Percentiles rank a stretch among this genome's conserved stretches.
Conservation (phyloP, 495 filamentous ascomycete species). For the Terfezia claveryi region DNA sequence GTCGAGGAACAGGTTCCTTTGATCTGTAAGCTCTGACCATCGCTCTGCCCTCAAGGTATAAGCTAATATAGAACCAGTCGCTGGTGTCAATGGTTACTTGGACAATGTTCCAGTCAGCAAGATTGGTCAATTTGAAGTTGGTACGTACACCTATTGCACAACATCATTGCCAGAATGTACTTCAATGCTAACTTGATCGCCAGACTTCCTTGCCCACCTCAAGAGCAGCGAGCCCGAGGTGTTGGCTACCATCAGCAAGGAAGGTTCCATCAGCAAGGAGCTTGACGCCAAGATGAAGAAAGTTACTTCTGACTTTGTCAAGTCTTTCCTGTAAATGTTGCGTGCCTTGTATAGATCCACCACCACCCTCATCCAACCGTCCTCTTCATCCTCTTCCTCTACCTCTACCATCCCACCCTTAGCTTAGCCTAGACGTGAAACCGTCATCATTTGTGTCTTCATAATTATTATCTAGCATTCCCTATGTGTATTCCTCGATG, state of each 20-base stretch:
- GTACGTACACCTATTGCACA: not conserved
- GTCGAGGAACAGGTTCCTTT: constrained; percentile 99
- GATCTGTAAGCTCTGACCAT: constrained; percentile 32
- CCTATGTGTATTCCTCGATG: no score
- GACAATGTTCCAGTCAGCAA: constrained; percentile 68
- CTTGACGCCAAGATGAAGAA: constrained; percentile 73
- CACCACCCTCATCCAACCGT: not conserved
- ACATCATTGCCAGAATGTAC: not conserved
- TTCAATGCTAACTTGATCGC: not conserved
- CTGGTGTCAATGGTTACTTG: constrained; percentile 92
- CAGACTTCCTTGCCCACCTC: constrained; percentile 75
- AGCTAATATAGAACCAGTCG: constrained; percentile 22
- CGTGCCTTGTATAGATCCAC: not conserved
- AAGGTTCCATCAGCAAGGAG: constrained; percentile 90
- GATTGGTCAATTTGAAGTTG: constrained; percentile 69
- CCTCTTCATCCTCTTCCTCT: not conserved
- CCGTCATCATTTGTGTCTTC: not conserved
- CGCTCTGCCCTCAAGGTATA: not conserved
- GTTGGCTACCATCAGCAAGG: constrained; percentile 73
- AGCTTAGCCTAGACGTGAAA: not conserved
- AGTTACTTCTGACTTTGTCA: constrained; percentile 60
- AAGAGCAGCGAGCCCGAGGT: constrained; percentile 73
- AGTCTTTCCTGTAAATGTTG: constrained; percentile 30
- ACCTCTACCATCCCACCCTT: no score
- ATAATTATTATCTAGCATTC: no score